phyloP scores from a whole-genome alignment of 2,329 filamentous ascomycete species.

The Nemania bipapillata region DNA sequence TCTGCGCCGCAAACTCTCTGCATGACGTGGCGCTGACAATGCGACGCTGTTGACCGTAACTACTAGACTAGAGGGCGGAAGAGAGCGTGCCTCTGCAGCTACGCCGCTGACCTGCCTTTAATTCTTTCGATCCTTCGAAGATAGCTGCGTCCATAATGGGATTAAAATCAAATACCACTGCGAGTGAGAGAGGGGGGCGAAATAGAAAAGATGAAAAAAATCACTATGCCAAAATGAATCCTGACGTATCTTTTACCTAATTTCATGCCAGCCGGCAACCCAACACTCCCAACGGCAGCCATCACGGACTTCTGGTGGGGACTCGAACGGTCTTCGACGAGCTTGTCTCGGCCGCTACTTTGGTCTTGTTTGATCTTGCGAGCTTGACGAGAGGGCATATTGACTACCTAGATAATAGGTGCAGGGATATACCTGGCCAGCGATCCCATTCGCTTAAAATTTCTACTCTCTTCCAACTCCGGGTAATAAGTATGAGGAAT shows the following conservation, averaged over 20 bases:
- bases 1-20: neutral
- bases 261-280: neutral
- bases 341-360: neutral
- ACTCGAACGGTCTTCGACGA: neutral
- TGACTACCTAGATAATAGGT: neutral
- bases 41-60: neutral
- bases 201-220: neutral
- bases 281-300: neutral
- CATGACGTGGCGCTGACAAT: conserved; percentile 5
- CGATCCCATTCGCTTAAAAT: neutral
- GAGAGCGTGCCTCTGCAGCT: neutral
- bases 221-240: neutral
- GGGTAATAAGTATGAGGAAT: neutral
- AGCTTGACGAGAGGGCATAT: neutral
- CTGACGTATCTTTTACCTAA: neutral
- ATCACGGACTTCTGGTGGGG: neutral
- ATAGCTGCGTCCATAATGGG: neutral
- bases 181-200: neutral
- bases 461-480: neutral
- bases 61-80: neutral
- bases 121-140: conserved; percentile 3
- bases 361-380: neutral
- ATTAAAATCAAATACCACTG: conserved; percentile 5
- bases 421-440: neutral
- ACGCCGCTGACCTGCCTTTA: conserved; percentile 9